phyloP scores from a whole-genome alignment of 306 rosid species.

The Prinsepia uniflora region DNA sequence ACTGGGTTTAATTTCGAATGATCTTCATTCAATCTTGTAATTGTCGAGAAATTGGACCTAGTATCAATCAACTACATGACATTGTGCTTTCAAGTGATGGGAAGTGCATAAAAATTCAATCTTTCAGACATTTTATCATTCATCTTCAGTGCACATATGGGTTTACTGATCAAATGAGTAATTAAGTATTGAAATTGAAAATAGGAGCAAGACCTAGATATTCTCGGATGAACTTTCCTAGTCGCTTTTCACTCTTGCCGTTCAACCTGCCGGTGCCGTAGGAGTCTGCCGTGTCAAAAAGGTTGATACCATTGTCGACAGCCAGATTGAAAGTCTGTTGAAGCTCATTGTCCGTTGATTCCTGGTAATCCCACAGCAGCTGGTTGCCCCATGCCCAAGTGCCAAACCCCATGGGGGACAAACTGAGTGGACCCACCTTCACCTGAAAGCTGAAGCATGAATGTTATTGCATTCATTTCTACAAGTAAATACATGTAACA shows the following conservation, averaged over 20 bases:
- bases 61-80: background rate
- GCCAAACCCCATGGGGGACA: constrained; percentile 94
- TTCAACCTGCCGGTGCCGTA: constrained; percentile 87
- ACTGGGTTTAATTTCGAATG: background rate
- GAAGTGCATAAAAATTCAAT: too few species aligned
- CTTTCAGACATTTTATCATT: background rate
- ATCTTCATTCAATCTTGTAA: background rate
- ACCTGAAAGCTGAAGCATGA: constrained; percentile 37
- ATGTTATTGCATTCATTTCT: background rate
- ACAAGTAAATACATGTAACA: background rate
- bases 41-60: too few species aligned
- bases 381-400: constrained; percentile 99
- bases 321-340: constrained; percentile 72
- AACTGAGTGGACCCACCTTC: constrained; percentile 78
- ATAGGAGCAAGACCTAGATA: constrained; percentile 48
- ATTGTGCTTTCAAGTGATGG: background rate
- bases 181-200: background rate
- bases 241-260: constrained; percentile 90
- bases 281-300: constrained; percentile 89
- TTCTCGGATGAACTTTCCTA: constrained; percentile 66
- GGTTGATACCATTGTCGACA: constrained; percentile 72
- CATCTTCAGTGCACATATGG: background rate
- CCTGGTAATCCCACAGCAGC: constrained; percentile 77
- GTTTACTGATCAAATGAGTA: background rate
- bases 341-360: constrained; percentile 84